Conservation (phyloP, 1,284 basidiomycete genomes). For the Apiotrichum porosum region DNA sequence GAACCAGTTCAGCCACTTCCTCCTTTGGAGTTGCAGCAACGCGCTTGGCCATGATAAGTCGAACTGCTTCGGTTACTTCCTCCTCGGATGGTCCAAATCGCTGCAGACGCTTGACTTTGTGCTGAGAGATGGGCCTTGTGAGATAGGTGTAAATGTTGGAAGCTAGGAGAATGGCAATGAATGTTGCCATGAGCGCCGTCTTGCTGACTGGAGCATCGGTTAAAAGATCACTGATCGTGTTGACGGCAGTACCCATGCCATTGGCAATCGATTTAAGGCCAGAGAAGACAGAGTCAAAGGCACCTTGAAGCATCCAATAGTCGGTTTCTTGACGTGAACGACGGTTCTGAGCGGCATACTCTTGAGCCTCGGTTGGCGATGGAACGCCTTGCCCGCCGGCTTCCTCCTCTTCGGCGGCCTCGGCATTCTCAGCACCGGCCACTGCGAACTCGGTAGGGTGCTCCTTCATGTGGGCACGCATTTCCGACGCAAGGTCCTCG, state of each 20-base stretch:
- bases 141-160: constrained; percentile 57
- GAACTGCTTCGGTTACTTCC: constrained; percentile 30
- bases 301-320: constrained; percentile 69
- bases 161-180: constrained; percentile 66
- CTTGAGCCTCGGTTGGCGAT: constrained; percentile 35
- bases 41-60: constrained; percentile 21
- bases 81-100: constrained; percentile 19
- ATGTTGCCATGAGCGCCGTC: constrained; percentile 59
- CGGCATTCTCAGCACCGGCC: constrained; percentile 56
- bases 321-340: constrained; percentile 35
- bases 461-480: constrained; percentile 80
- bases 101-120: constrained; percentile 15
- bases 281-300: constrained; percentile 68
- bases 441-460: constrained; percentile 86
- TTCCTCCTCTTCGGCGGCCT: constrained; percentile 12
- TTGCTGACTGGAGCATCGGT: constrained; percentile 51
- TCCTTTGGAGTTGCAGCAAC: constrained; percentile 15
- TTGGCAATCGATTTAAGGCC: constrained; percentile 64
- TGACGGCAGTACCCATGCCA: constrained; percentile 58
- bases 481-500: constrained; percentile 72
- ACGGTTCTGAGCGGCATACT: constrained; percentile 31
- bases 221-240: constrained; percentile 63
- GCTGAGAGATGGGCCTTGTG: constrained; percentile 19
- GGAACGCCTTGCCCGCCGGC: not conserved
- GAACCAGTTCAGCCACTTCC: constrained; percentile 29